A percentile compares a stretch with the other conserved stretches of the same genome.
Evolutionary conservation across 2,329 filamentous ascomycete genomes (phyloP).

Genomic region (Karstenula rhodostoma): DNA sequence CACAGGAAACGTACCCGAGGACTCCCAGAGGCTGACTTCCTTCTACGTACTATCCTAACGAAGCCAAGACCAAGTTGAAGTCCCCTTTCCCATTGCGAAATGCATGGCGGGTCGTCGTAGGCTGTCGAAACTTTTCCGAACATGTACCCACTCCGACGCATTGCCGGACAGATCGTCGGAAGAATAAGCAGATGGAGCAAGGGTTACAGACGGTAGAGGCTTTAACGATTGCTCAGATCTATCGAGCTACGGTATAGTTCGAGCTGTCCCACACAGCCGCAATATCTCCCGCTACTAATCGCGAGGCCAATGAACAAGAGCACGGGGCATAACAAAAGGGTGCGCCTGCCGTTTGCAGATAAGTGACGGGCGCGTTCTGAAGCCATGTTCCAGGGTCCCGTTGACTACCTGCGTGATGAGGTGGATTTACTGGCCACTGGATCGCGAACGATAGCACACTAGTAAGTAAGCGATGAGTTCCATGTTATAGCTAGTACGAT

Average conservation of each 20-base stretch:
- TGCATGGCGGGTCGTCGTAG: not conserved
- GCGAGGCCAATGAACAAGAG: not conserved
- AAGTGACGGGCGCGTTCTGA: conserved; percentile 4
- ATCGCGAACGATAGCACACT: not conserved
- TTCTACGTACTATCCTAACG: not conserved
- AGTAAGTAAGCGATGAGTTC: conserved; percentile 3
- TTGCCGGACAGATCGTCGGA: conserved; percentile 2
- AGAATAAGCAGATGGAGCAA: not conserved
- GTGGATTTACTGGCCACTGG: not conserved
- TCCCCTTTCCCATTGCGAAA: not conserved
- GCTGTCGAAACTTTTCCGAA: not conserved
- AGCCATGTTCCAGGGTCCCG: conserved; percentile 6
- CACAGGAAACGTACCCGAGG: not conserved
- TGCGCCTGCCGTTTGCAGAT: conserved; percentile 10
- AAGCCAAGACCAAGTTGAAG: not conserved
- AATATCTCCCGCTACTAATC: not conserved
- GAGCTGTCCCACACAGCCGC: conserved; percentile 4
- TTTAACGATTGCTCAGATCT: not conserved
- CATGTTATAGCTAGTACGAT: not conserved
- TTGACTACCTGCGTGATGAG: not conserved
- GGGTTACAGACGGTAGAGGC: not conserved
- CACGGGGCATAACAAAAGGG: not conserved
- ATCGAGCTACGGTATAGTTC: not conserved
- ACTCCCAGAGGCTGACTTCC: not conserved
- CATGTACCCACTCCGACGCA: not conserved